These are phyloP conservation scores for Oldenlandia corymbosa DNA, from an alignment of 257 asterid species.

Conservation along the genomic window DNA sequence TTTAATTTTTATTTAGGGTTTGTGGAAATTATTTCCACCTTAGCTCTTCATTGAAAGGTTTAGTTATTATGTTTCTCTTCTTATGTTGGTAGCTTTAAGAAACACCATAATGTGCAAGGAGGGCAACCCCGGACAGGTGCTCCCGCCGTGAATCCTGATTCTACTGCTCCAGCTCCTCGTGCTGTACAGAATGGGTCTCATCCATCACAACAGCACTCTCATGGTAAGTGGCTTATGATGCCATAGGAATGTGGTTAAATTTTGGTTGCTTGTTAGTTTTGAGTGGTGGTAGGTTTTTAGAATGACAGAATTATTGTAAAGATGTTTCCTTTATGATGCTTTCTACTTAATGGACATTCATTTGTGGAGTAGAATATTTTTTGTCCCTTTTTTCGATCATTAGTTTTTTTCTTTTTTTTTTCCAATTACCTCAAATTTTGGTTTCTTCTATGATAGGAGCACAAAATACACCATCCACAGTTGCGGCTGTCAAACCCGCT, in stretches of 20 bases:
- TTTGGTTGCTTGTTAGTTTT: background rate
- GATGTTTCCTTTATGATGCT: background rate
- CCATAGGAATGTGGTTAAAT: background rate
- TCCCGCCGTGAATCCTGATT: conserved; percentile 29
- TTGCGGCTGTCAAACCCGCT: conserved; percentile 25
- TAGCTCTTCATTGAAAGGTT: background rate
- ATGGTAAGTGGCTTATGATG: conserved; percentile 19
- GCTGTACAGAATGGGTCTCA: conserved; percentile 55
- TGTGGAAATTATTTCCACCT: background rate
- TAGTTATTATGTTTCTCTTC: too few relatives aligned
- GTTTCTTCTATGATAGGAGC: conserved; percentile 24
- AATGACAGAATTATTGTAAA: background rate
- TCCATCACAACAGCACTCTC: conserved; percentile 30
- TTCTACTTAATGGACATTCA: background rate
- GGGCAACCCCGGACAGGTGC: conserved; percentile 38
- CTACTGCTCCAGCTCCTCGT: conserved; percentile 26
- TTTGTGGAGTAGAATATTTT: background rate
- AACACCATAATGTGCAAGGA: conserved; percentile 52
- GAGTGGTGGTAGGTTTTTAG: background rate
- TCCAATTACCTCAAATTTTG: too few relatives aligned
- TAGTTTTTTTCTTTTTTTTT: background rate
- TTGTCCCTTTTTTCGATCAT: background rate
- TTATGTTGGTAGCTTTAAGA: conserved; percentile 37
- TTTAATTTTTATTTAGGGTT: conserved; percentile 25
- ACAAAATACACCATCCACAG: conserved; percentile 32